phyloP scores from a whole-genome alignment of 2,329 filamentous ascomycete species.

The Diplodia scrobiculata region DNA sequence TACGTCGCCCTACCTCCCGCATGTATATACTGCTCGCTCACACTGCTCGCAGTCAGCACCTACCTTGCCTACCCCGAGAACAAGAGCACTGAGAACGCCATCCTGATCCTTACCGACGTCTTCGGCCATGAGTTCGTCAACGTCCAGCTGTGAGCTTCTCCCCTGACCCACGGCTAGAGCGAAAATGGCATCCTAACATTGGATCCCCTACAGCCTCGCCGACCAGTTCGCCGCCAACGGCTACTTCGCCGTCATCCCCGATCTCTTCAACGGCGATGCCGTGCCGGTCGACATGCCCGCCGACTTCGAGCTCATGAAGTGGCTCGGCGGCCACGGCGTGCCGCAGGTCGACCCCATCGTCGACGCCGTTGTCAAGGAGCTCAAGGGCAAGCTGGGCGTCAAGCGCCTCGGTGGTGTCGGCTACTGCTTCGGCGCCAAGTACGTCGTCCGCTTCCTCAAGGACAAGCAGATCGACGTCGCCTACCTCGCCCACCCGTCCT shows the following conservation, averaged over 20 bases:
- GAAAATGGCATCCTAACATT: background rate
- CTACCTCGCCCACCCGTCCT: constrained; percentile 75
- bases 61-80: constrained; percentile 59
- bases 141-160: constrained; percentile 45
- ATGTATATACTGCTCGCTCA: background rate
- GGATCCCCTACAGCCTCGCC: constrained; percentile 54
- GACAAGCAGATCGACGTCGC: constrained; percentile 66
- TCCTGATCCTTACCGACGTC: constrained; percentile 61
- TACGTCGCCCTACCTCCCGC: constrained; percentile 35
- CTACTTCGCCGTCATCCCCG: constrained; percentile 68
- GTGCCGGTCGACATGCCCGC: constrained; percentile 57
- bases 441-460: constrained; percentile 64
- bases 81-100: constrained; percentile 57
- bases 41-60: constrained; percentile 51
- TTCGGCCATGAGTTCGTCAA: constrained; percentile 60
- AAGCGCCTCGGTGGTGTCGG: constrained; percentile 52
- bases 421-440: constrained; percentile 58
- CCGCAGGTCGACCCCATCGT: constrained; percentile 57
- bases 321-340: constrained; percentile 51
- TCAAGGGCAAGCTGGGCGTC: constrained; percentile 54
- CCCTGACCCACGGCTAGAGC: background rate
- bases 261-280: constrained; percentile 69
- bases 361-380: constrained; percentile 50
- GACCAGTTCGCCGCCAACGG: constrained; percentile 75
- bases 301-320: constrained; percentile 55